These are phyloP conservation scores for Xylaria hypoxylon DNA, from an alignment of 2,329 filamentous ascomycete species.

Conservation along the genomic window DNA sequence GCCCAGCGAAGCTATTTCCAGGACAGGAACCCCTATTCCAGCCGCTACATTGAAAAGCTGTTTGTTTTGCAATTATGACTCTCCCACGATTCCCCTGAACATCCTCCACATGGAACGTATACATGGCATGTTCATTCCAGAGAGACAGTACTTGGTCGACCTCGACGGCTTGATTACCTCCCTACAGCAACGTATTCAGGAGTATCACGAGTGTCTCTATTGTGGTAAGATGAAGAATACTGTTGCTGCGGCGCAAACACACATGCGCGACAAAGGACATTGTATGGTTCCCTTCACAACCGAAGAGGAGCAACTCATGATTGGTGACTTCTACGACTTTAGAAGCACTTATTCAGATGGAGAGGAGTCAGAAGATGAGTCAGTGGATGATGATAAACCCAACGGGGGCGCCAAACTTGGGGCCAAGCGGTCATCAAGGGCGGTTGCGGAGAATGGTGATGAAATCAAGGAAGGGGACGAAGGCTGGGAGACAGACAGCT, in stretches of 20 bases:
- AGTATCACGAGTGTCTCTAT: constrained; percentile 85
- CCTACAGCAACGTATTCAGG: constrained; percentile 81
- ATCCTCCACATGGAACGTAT: constrained; percentile 89
- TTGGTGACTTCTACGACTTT: constrained; percentile 98
- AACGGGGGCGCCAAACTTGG: constrained; percentile 77
- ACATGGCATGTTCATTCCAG: constrained; percentile 96
- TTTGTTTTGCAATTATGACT: constrained; percentile 92
- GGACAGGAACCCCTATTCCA: constrained; percentile 56
- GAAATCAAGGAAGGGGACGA: constrained; percentile 72
- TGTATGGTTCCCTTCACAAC: constrained; percentile 95
- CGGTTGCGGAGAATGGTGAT: constrained; percentile 65
- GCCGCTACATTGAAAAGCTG: constrained; percentile 68
- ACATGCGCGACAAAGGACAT: constrained; percentile 97
- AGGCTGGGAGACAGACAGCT: constrained; percentile 96
- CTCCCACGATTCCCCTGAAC: constrained; percentile 79
- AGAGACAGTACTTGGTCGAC: constrained; percentile 84
- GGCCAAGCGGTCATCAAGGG: constrained; percentile 65
- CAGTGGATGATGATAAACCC: constrained; percentile 60
- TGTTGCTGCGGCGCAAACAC: constrained; percentile 85
- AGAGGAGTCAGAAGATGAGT: constrained; percentile 70
- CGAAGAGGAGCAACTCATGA: constrained; percentile 90
- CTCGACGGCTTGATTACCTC: constrained; percentile 83
- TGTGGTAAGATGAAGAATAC: constrained; percentile 87
- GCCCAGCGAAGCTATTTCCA: constrained; percentile 57
- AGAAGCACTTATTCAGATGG: constrained; percentile 92